Base-by-base conservation (phyloP, 148 eudicot species). In the Oxyria digyna region DNA sequence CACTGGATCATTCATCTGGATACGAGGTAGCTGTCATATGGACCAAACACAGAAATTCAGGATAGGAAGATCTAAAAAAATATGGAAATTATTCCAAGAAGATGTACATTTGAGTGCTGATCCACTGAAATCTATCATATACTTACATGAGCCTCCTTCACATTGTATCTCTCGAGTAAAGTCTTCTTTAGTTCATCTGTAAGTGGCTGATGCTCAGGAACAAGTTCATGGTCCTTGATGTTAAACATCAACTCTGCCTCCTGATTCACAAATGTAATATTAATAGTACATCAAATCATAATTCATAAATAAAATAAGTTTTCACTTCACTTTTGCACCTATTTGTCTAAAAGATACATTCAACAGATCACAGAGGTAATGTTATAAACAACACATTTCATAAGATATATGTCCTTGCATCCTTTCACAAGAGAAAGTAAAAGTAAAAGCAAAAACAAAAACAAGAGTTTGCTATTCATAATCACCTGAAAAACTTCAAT, bases 401-500 rank as follows among this genome's bases (percentile, higher is more conserved):
- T n/a, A n/a, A n/a, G n/a, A 35, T 35, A 6, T n/a, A n/a, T n/a
- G n/a, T n/a, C 14, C 8, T 63, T 31, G 23, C 4, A 8, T 18
- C 18, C 35, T 27, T 32, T 11, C 67, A 63, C 67, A 23, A 5
- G 40, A n/a, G n/a, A n/a, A n/a, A n/a, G n/a, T n/a, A n/a, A n/a
- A n/a, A n/a, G n/a, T n/a, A n/a, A 6, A n/a, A 33, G 27, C 29
- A 50, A 12, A 8, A 64, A 64, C 12, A 35, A 3, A 1, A 55
- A 14, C 62, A 66, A 3, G 3, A 14, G 15, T 27, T 52, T 52
- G 9, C 29, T 52, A 52, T 52, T 5, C 35, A 21, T 1, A 45
- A n/a, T 72, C 37, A 91, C 95, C 89, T 80, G 85, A 76, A 91
- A 91, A 72, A 85, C 87, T 81, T 91, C 91, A 71, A 88, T 42